Evolutionary conservation across 1,284 basidiomycete genomes (phyloP).

Genomic region (Heterobasidion occidentale): DNA sequence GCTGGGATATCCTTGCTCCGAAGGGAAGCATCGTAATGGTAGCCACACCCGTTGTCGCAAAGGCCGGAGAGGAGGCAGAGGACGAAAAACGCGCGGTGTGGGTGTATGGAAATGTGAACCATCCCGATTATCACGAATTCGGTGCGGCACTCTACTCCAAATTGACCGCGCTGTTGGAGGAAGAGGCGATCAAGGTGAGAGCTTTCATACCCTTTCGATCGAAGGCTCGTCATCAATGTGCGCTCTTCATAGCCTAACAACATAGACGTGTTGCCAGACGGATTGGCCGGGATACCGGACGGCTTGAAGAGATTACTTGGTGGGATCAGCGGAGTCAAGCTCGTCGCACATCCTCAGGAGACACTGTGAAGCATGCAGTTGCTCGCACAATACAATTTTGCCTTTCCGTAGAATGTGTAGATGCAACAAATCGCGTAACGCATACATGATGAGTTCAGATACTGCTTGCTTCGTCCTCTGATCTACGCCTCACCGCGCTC

Average conservation of each 20-base stretch:
- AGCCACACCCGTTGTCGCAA: not conserved
- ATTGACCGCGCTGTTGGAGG: slow-evolving; percentile 6
- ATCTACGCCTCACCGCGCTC: slow-evolving; percentile 9
- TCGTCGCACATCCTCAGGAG: slow-evolving; percentile 21
- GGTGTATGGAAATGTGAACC: slow-evolving; percentile 3
- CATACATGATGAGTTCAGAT: too few relatives aligned
- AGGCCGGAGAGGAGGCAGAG: not conserved
- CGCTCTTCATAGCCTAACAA: slow-evolving; percentile 25
- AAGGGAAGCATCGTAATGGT: slow-evolving; percentile 16
- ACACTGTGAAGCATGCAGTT: slow-evolving; percentile 10
- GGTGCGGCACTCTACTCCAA: slow-evolving; percentile 5
- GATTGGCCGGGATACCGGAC: slow-evolving; percentile 18
- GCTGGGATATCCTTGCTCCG: slow-evolving; percentile 18
- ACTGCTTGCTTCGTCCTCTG: too few relatives aligned
- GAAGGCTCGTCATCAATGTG: too few relatives aligned
- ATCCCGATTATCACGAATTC: not conserved
- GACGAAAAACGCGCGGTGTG: not conserved
- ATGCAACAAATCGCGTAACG: too few relatives aligned
- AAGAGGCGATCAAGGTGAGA: slow-evolving; percentile 8
- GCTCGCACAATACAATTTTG: too few relatives aligned
- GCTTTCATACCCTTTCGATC: too few relatives aligned
- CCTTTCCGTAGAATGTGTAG: too few relatives aligned
- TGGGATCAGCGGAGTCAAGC: slow-evolving; percentile 20
- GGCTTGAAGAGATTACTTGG: slow-evolving; percentile 17
- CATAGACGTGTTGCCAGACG: slow-evolving; percentile 19